These are phyloP conservation scores for Decorospora gaudefroyi DNA, from an alignment of 2,329 filamentous ascomycete genomes.

Conservation along the genomic window DNA sequence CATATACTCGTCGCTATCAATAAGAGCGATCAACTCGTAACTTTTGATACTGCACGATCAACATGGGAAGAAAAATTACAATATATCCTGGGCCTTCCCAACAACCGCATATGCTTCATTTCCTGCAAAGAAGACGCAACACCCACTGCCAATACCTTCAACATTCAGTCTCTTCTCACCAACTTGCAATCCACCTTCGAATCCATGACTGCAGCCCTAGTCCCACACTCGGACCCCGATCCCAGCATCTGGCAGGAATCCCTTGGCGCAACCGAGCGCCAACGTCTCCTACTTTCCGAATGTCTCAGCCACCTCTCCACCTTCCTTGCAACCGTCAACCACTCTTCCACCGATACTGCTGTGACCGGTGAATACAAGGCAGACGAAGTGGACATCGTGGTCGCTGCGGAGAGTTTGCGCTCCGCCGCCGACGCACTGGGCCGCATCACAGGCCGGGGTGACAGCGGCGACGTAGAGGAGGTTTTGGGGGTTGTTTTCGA, in stretches of 20 bases:
- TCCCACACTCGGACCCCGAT: constrained; percentile 55
- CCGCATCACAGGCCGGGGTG: constrained; percentile 83
- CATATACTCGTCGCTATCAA: constrained; percentile 64
- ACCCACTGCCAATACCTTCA: constrained; percentile 58
- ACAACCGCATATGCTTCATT: constrained; percentile 62
- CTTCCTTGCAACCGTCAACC: constrained; percentile 66
- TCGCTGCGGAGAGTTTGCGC: constrained; percentile 86
- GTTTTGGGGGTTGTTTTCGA: constrained; percentile 97
- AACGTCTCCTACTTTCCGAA: constrained; percentile 76
- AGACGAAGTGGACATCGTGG: constrained; percentile 75
- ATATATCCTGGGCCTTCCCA: constrained; percentile 25
- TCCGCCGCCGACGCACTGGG: constrained; percentile 55
- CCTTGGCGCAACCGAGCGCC: constrained; percentile 86
- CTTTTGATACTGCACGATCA: constrained; percentile 2
- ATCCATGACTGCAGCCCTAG: constrained; percentile 65
- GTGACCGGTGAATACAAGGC: constrained; percentile 12
- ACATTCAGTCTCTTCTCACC: constrained; percentile 70
- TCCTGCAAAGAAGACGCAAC: constrained; percentile 69
- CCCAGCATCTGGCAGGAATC: constrained; percentile 77
- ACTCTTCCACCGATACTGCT: constrained; percentile 9
- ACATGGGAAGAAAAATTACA: constrained; percentile 32
- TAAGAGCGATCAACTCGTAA: constrained; percentile 61
- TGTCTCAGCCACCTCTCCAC: constrained; percentile 73
- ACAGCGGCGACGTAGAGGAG: constrained; percentile 89
- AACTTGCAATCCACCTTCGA: constrained; percentile 70